Evolutionary conservation across 495 filamentous ascomycete genomes (phyloP), one percentile per base, ranked within the genome.

Genomic region (Daldinia concentrica): DNA sequence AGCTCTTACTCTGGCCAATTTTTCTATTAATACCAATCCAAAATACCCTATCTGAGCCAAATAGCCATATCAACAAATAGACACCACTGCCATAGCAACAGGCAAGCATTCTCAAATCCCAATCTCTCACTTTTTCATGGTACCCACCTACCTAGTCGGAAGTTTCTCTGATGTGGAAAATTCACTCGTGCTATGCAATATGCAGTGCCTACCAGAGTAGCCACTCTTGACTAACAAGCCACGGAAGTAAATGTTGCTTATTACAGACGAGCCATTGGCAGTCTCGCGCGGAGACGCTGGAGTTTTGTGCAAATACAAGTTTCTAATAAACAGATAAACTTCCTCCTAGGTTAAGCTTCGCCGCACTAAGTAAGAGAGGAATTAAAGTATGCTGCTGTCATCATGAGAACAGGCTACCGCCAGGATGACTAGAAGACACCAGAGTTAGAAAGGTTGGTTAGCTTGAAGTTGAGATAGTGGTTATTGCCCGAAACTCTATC

Each of bases 221-320:
- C 3, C 39, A 59, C 63, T 55, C 63, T 66, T 59, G 63, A 66
- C 56, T 66, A 17, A 66, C 32, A 66, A 66, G 63, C 63, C 43
- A 57, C 62, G 43, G 22, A 52, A 32, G 63, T 15, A 39, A 66
- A 66, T 7, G 43, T 54, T n/a, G 55, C 30, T 51, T 39, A 15
- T 12, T 9, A 48, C 56, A 66, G 45, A 59, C 59, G 63, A 66
- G 63, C 56, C 63, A 66, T 59, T 52, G 41, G 55, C 55, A 51
- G 55, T 8, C 56, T 64, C 54, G 22, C 32, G 22, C 19, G 32
- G 55, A 65, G 52, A 58, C 54, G 63, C 63, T 66, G 55, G 63
- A 22, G 55, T 59, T 51, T 43, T 66, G 63, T 51, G 9, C 24
- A 17, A 50, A 30, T 39, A 24, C 55, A 37, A 65, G 27, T 29